A percentile compares a stretch with the other conserved stretches of the same genome.
Conservation (phyloP, 441 rosid genomes). For the Theobroma grandiflorum region DNA sequence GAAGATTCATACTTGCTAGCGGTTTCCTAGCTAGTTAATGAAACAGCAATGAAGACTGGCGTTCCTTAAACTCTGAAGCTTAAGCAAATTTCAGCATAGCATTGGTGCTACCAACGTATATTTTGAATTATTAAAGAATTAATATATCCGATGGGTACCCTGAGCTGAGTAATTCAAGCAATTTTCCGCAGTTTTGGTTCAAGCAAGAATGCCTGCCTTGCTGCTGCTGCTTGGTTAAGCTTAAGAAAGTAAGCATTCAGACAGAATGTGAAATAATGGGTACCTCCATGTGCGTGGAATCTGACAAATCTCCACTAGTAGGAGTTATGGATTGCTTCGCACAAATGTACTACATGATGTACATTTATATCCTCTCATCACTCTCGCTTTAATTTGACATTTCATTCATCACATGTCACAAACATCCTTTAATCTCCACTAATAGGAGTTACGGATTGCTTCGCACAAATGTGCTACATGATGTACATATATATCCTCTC, state of each 20-base stretch:
- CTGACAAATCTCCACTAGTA: slow-evolving; percentile 22
- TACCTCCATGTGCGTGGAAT: slow-evolving; percentile 1
- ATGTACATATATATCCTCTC: neutral
- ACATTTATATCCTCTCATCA: no score
- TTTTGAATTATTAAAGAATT: no score
- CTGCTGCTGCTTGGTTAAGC: neutral
- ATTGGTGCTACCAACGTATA: neutral
- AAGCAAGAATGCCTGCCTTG: neutral
- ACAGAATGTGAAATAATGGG: neutral
- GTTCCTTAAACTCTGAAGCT: neutral
- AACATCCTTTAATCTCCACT: no score
- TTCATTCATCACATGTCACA: no score
- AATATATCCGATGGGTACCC: no score
- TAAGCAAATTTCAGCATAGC: neutral
- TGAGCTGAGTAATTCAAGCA: neutral
- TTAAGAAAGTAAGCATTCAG: neutral
- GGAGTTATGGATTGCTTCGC: slow-evolving; percentile 9
- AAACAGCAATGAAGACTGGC: neutral
- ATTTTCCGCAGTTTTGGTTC: neutral
- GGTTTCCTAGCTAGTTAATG: neutral
- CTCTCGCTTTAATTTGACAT: no score
- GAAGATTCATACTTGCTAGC: neutral
- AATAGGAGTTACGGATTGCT: no score
- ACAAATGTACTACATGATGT: neutral
- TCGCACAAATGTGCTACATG: no score